Base-by-base conservation (phyloP, 805 yeast species). In the Lipomyces japonicus region DNA sequence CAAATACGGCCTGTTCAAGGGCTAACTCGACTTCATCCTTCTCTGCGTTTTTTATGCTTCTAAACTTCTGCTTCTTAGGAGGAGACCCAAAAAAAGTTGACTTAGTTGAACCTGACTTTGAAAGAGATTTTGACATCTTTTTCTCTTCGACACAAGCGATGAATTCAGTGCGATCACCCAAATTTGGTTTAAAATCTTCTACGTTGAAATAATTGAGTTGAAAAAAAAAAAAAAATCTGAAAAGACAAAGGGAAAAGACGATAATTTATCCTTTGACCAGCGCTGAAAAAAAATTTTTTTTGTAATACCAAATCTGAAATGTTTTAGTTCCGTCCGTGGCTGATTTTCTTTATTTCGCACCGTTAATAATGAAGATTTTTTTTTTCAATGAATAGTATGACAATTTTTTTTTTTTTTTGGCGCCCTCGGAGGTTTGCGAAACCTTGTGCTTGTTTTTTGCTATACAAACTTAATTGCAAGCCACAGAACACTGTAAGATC, bases 1-100 rank as follows among this genome's bases (percentile, higher is more conserved):
- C 97, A 69, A 93, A 90, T 3, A 93, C 95, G 12, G 87, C 74
- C 65, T 79, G 85, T 56, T 90, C 95, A 44, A 93, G 75, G 48
- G 71, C 76, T 38, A 82, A 60, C 67, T 93, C 98, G 65, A 88
- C 96, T 44, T 78, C 83, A 65, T 86, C 95, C 60, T 93, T 91
- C 28, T 84, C 84, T n/a, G 10, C 31, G 31, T 28, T 28, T 28
- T 38, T 3, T 12, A 23, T 2, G 4, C 16, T 35, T 35, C 38
- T 18, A 2, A 10, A 14, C 14, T 19, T 37, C 21, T 3, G 23
- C n/a, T n/a, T n/a, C n/a, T n/a, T n/a, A n/a, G n/a, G n/a, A n/a
- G n/a, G n/a, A n/a, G n/a, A n/a, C n/a, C n/a, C n/a, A n/a, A n/a
- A n/a, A n/a, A n/a, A n/a, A n/a, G n/a, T n/a, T n/a, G n/a, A n/a